Base-by-base conservation (phyloP, 331 rosid genomes). In the Prunus yedoensis region DNA sequence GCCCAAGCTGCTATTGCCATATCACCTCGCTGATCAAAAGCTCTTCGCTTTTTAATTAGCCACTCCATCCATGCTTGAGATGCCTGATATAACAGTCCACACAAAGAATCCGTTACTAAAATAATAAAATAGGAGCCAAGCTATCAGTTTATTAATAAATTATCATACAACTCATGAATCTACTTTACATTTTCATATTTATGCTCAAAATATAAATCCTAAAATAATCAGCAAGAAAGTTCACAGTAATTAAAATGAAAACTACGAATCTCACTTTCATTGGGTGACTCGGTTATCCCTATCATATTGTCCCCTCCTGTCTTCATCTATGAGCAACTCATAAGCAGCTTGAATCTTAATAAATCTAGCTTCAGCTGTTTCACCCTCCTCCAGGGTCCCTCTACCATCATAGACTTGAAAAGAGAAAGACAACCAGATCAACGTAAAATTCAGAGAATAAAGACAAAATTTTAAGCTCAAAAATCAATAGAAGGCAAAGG, bases 1-100 rank as follows among this genome's bases (percentile, higher is more conserved):
- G 97, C 96, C 99, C 98, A 94, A 81, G 99, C 97, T 54, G 86
- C 93, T 82, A 92, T 83, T 47, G 97, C 99, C 99, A 94, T 92
- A 68, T 92, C 96, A 64, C 99, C 97, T 71, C 97, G 96, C 77
- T 94, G 99, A 84, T 89, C 83, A 72, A 94, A 94, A 80, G 97
- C 97, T 91, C 81, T 92, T 75, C 97, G 83, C 84, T 90, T 92
- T 82, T 94, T 90, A 23, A 90, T 88, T 70, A 92, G 91, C 97
- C 99, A 94, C 71, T 92, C 97, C 97, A 88, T 89, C 99, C 99
- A 94, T 81, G 99, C 96, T 75, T 90, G 87, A 68, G 99, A 94
- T 78, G 99, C 99, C 97, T 94, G 83, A 70, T 23, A 77, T 23
- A 35, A 70, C 17, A 18, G 65, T 46, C 69, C 65, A 80, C 58